Percentiles rank a stretch among this genome's conserved stretches.
Evolutionary conservation across 495 filamentous ascomycete species (phyloP).

Genomic region (Neurospora sp.): DNA sequence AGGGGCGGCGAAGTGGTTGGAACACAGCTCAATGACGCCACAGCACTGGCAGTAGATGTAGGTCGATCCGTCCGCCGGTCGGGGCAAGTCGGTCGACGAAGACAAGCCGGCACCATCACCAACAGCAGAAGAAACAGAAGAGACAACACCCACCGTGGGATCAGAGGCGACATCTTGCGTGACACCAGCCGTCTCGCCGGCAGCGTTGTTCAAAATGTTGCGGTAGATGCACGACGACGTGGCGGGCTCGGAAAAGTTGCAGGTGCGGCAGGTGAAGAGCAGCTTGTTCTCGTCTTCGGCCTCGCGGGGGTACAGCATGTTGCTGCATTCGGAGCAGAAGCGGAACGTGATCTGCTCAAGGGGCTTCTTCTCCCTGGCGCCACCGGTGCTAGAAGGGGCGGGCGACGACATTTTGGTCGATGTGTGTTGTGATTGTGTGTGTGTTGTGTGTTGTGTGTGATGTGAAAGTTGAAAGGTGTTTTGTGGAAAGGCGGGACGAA

Average conservation of each 20-base stretch:
- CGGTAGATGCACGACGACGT: constrained; percentile 80
- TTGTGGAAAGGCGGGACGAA: not conserved
- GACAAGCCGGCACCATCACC: constrained; percentile 13
- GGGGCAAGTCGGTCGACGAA: constrained; percentile 7
- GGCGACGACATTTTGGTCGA: constrained; percentile 47
- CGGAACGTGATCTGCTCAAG: constrained; percentile 82
- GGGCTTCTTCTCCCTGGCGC: constrained; percentile 40
- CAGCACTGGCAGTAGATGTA: constrained; percentile 13
- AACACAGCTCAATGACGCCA: constrained; percentile 7
- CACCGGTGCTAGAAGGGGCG: constrained; percentile 39
- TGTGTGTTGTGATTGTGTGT: not conserved
- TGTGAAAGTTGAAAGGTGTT: not conserved
- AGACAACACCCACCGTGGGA: constrained; percentile 76
- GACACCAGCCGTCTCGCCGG: constrained; percentile 92
- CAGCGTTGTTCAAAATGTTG: constrained; percentile 77
- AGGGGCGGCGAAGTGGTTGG: constrained; percentile 5
- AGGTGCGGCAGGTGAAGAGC: constrained; percentile 69
- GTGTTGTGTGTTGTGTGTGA: not conserved
- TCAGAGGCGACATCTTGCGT: constrained; percentile 93
- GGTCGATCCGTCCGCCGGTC: not conserved
- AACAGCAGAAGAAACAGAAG: constrained; percentile 16
- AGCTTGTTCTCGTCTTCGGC: constrained; percentile 49
- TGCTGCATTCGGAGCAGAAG: constrained; percentile 97
- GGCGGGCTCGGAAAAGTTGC: constrained; percentile 79
- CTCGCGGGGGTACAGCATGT: constrained; percentile 96